phyloP scores from a whole-genome alignment of 495 filamentous ascomycete genomes.

The Penicillium flavigenum region DNA sequence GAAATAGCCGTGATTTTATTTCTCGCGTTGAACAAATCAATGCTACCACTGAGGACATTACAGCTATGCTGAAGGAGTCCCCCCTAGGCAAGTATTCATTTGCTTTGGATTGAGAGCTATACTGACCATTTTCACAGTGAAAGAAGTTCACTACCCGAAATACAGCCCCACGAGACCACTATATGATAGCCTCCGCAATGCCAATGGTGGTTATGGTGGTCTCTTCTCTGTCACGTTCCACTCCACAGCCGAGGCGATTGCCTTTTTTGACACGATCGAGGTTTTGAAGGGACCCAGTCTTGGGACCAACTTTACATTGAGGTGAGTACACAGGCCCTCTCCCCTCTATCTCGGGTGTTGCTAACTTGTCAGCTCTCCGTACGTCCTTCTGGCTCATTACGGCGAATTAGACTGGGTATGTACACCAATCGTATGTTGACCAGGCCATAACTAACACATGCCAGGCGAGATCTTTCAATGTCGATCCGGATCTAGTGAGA shows the following conservation, averaged over 20 bases:
- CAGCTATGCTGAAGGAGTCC: conserved; percentile 61
- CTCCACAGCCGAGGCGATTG: conserved; percentile 63
- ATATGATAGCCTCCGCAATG: conserved; percentile 76
- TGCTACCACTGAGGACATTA: conserved; percentile 79
- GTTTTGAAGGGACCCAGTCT: conserved; percentile 92
- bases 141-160: conserved; percentile 85
- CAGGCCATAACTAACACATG: conserved; percentile 8
- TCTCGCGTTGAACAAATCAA: conserved; percentile 83
- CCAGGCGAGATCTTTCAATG: conserved; percentile 72
- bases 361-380: conserved; percentile 63
- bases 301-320: conserved; percentile 94
- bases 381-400: conserved; percentile 90
- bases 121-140: conserved; percentile 50
- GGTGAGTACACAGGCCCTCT: conserved; percentile 31
- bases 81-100: conserved; percentile 43
- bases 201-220: conserved; percentile 85
- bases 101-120: background rate
- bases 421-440: conserved; percentile 9
- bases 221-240: conserved; percentile 81
- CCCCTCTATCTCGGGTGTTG: background rate
- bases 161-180: conserved; percentile 62
- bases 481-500: conserved; percentile 73
- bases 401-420: conserved; percentile 83
- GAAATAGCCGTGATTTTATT: conserved; percentile 92
- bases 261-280: conserved; percentile 83